These are phyloP conservation scores for Anisodus tanguticus DNA, from an alignment of 257 asterid species.

Conservation along the genomic window DNA sequence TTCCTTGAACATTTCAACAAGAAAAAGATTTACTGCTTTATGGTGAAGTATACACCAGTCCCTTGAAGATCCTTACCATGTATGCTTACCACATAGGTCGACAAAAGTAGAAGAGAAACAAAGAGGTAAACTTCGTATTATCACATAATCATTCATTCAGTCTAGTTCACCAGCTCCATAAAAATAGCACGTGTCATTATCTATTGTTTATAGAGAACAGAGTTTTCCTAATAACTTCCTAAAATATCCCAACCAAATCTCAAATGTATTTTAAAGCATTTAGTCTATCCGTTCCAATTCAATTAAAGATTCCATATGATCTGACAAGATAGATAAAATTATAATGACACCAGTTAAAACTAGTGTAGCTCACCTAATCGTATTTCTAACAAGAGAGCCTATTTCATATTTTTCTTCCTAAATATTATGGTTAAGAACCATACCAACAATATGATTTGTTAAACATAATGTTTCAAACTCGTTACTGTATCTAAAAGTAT, in stretches of 20 bases:
- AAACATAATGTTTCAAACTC: slow-evolving; percentile 21
- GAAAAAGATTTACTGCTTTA: slow-evolving; percentile 21
- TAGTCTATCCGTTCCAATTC: not conserved
- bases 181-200: slow-evolving; percentile 1
- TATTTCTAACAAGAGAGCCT: not conserved
- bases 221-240: not conserved
- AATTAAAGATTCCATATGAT: not conserved
- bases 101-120: slow-evolving; percentile 3
- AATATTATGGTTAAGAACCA: slow-evolving; percentile 1
- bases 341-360: not conserved
- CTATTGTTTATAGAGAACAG: slow-evolving; percentile 22
- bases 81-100: not conserved
- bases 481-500: not conserved
- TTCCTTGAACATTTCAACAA: slow-evolving; percentile 15
- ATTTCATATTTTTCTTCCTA: not conserved
- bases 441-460: not conserved
- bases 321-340: not conserved
- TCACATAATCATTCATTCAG: not conserved
- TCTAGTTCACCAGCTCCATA: not conserved
- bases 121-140: not conserved
- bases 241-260: slow-evolving; percentile 15
- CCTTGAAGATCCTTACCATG: slow-evolving; percentile 16
- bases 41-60: slow-evolving; percentile 8
- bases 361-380: not conserved
- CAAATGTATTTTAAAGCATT: not conserved